Evolutionary conservation across 148 eudicot genomes (phyloP).

Genomic region (Linanthus parryae): DNA sequence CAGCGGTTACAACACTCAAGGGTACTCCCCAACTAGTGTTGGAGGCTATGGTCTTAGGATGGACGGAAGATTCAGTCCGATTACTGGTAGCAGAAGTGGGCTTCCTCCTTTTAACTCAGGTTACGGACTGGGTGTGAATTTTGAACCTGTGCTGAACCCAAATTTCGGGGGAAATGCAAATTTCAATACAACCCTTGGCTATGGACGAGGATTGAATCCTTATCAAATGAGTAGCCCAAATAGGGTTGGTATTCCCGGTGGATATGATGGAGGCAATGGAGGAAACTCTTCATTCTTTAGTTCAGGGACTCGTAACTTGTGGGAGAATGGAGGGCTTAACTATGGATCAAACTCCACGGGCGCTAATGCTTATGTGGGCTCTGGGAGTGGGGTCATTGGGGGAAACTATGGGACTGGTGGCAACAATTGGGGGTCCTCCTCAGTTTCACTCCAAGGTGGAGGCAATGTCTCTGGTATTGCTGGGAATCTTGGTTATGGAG

Average conservation of each 20-base stretch:
- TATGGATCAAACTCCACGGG: conserved; percentile 15
- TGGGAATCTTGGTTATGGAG: conserved; percentile 45
- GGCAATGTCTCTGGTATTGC: conserved; percentile 25
- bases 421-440: conserved; percentile 38
- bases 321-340: conserved; percentile 24
- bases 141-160: conserved; percentile 41
- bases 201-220: conserved; percentile 29
- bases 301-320: conserved; percentile 21
- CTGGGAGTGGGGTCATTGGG: conserved; percentile 20
- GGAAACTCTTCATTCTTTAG: conserved; percentile 25
- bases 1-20: conserved; percentile 30
- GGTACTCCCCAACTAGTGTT: conserved; percentile 38
- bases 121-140: conserved; percentile 46
- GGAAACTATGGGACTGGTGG: conserved; percentile 14
- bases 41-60: conserved; percentile 62
- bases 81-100: conserved; percentile 37
- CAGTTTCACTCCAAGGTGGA: conserved; percentile 38
- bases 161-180: conserved; percentile 37
- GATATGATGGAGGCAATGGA: conserved; percentile 20
- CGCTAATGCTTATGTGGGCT: conserved; percentile 12
- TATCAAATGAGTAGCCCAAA: conserved; percentile 25
- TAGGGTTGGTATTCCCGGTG: conserved; percentile 23
- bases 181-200: conserved; percentile 15
- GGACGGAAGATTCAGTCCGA: conserved; percentile 53
- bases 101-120: conserved; percentile 42